Evolutionary conservation across 2,329 filamentous ascomycete genomes (phyloP), one percentile per base, ranked within the genome.

Genomic region (Fusarium hostae): DNA sequence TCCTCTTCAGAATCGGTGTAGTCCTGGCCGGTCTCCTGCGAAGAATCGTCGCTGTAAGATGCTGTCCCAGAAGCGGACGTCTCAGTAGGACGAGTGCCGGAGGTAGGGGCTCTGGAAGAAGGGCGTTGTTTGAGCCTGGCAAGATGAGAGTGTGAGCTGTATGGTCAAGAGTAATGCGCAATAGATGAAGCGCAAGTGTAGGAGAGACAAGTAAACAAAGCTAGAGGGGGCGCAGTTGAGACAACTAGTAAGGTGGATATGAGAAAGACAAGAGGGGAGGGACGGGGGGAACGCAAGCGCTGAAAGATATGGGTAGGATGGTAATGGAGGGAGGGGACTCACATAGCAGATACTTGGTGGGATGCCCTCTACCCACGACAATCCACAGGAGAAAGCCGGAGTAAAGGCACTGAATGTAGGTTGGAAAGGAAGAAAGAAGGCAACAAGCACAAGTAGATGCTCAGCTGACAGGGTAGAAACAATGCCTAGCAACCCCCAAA

Each of bases 311-410:
- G 66, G 55, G 56, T 58, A 69, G 71, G 59, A 70, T 56, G 54
- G 56, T 66, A 66, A 65, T 48, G 68, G 62, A 58, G 72, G 67
- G 68, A 71, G 62, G 75, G 68, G 68, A 83, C 83, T 83, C 77
- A 85, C 83, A 84, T 84, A 83, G 78, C 80, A 81, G 78, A 80
- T 72, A 76, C 71, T 75, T 75, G 71, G 72, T 66, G 73, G 76
- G 76, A 78, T 79, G 79, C 81, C 80, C 79, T 84, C 81, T 78
- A 81, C 85, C 82, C 82, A 78, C 84, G 81, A 86, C 84, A 75
- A 82, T 83, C 82, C 80, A 77, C 67, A 73, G 76, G 75, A 82
- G 81, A 84, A 78, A 79, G 83, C 79, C 83, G 81, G 82, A 85
- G 82, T 75, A 83, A 83, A 83, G 80, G 80, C 77, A 78, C 71